These are phyloP conservation scores for Babesia ovata DNA, from an alignment of 169 alveolate genomes.

Conservation along the genomic window DNA sequence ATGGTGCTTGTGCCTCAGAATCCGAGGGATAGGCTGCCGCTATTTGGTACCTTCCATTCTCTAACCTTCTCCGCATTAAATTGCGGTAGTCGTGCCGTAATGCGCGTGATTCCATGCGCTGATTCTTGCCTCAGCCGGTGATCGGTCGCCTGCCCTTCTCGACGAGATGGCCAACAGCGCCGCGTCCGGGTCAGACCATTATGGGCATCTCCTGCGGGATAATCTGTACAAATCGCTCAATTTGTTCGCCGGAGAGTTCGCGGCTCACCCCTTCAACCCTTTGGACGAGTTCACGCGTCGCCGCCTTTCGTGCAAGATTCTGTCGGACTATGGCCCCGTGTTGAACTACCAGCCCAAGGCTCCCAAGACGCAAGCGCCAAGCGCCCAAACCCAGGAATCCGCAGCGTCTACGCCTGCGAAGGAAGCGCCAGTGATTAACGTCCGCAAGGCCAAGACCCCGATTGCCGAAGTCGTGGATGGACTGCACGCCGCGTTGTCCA, in stretches of 20 bases:
- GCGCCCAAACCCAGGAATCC: not conserved
- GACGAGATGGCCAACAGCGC: slow-evolving; percentile 19
- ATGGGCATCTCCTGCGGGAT: slow-evolving; percentile 26
- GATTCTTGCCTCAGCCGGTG: not conserved
- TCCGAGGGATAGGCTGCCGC: not conserved
- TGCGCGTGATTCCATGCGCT: not conserved
- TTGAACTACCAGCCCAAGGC: slow-evolving; percentile 50
- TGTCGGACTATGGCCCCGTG: slow-evolving; percentile 44
- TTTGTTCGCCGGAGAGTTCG: slow-evolving; percentile 64
- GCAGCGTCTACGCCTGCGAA: not conserved
- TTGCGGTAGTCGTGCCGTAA: not conserved
- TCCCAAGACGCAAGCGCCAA: not conserved
- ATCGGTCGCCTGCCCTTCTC: not conserved
- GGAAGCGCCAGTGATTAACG: slow-evolving; percentile 26
- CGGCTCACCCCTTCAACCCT: slow-evolving; percentile 38
- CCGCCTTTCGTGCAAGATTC: slow-evolving; percentile 45
- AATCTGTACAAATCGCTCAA: slow-evolving; percentile 59
- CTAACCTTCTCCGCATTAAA: too few species aligned
- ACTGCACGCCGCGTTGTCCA: slow-evolving; percentile 32
- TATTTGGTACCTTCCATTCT: too few species aligned
- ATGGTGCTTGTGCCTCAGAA: slow-evolving; percentile 12
- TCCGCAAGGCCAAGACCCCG: slow-evolving; percentile 60
- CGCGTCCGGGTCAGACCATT: slow-evolving; percentile 10
- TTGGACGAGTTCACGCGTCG: slow-evolving; percentile 46
- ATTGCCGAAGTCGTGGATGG: slow-evolving; percentile 59